These are phyloP conservation scores for Tritrichomonas foetus DNA, from an alignment of 208 protist genomes.

Conservation along the genomic window DNA sequence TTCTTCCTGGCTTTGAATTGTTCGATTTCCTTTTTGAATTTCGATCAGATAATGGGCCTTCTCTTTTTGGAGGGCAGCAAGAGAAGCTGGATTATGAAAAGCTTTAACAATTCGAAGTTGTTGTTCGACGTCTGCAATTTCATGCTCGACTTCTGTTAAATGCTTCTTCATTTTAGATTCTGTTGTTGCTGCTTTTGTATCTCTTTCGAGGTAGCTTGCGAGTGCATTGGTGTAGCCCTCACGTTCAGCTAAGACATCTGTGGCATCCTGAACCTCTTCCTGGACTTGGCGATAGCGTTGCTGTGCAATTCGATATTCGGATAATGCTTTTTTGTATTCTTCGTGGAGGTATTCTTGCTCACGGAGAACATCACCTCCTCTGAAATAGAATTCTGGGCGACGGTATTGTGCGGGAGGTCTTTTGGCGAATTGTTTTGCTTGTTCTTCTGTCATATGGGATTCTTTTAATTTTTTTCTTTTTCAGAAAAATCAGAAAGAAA, in stretches of 20 bases:
- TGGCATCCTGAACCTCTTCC: neutral
- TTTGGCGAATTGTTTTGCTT: slow-evolving; percentile 5
- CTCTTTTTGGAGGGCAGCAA: neutral
- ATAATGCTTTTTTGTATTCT: slow-evolving; percentile 18
- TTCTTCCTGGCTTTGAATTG: neutral
- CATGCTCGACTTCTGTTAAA: neutral
- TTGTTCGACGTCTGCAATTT: neutral
- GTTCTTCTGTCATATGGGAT: neutral
- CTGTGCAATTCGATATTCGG: neutral
- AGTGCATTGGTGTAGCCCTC: neutral
- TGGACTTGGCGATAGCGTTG: neutral
- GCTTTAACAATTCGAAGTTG: neutral
- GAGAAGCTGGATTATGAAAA: neutral
- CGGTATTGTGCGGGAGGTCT: neutral
- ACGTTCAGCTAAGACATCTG: neutral
- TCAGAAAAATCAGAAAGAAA: too few species aligned
- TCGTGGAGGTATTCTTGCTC: slow-evolving; percentile 1
- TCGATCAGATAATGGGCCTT: slow-evolving; percentile 15
- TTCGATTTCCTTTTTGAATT: neutral
- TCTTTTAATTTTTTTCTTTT: too few species aligned
- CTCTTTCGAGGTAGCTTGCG: neutral
- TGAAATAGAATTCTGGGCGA: neutral
- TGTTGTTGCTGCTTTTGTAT: neutral
- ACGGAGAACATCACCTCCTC: neutral
- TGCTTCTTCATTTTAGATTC: neutral